A percentile compares a stretch with the other conserved stretches of the same genome.
phyloP scores from a whole-genome alignment of 1,284 basidiomycete species.

The Austroboletus novae-zelandiae region DNA sequence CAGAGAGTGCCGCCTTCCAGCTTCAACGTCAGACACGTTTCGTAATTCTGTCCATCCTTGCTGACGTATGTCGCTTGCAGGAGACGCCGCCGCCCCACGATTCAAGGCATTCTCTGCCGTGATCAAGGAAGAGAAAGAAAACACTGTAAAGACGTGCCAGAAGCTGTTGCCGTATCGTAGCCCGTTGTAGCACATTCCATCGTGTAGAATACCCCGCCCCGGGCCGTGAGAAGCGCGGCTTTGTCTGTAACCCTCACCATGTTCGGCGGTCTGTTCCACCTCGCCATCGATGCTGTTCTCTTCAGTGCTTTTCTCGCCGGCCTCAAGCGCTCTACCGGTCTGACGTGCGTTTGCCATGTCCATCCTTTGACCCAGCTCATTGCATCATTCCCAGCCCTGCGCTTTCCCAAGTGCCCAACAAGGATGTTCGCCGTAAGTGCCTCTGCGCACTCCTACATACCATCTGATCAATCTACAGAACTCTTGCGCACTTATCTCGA shows the following conservation, averaged over 20 bases:
- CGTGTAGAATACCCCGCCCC: background rate
- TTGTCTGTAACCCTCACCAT: slow-evolving; percentile 32
- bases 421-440: slow-evolving; percentile 75
- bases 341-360: slow-evolving; percentile 56
- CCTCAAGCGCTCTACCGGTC: slow-evolving; percentile 72
- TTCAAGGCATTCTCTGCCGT: slow-evolving; percentile 77
- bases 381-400: slow-evolving; percentile 48
- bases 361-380: slow-evolving; percentile 5
- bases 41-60: slow-evolving; percentile 10
- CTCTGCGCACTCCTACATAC: background rate
- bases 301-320: slow-evolving; percentile 79
- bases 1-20: slow-evolving; percentile 81
- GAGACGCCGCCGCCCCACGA: slow-evolving; percentile 60
- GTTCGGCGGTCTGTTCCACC: slow-evolving; percentile 65
- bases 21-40: slow-evolving; percentile 51
- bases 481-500: slow-evolving; percentile 74
- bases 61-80: slow-evolving; percentile 31
- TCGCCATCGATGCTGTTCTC: slow-evolving; percentile 74
- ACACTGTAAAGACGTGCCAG: slow-evolving; percentile 47
- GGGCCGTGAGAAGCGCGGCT: slow-evolving; percentile 12
- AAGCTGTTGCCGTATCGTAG: slow-evolving; percentile 28
- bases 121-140: slow-evolving; percentile 75
- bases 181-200: slow-evolving; percentile 9
- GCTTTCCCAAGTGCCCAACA: slow-evolving; percentile 72
- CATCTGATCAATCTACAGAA: slow-evolving; percentile 43